Evolutionary conservation across 2,329 filamentous ascomycete genomes (phyloP).

Genomic region (Mycosphaerella sp.): DNA sequence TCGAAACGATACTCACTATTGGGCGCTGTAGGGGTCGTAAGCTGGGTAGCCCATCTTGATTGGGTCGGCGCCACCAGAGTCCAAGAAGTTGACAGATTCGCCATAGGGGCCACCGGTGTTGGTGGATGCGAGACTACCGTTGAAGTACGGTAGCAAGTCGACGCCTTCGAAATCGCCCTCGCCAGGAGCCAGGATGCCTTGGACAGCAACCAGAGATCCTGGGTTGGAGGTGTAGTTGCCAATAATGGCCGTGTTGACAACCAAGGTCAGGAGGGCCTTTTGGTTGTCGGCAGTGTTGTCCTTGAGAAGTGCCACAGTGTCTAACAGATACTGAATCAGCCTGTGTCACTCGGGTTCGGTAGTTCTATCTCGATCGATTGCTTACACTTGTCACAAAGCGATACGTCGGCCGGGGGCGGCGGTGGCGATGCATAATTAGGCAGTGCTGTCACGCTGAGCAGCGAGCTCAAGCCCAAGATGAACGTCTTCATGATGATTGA

Average conservation of each 20-base stretch:
- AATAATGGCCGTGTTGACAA: conserved; percentile 59
- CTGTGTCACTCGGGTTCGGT: not conserved
- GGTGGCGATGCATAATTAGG: not conserved
- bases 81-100: conserved; percentile 54
- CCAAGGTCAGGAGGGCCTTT: conserved; percentile 48
- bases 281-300: conserved; percentile 57
- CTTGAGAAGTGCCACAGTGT: conserved; percentile 53
- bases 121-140: conserved; percentile 48
- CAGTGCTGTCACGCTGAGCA: not conserved
- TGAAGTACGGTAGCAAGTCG: conserved; percentile 55
- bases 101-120: conserved; percentile 46
- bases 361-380: not conserved
- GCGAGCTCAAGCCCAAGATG: not conserved
- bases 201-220: conserved; percentile 34
- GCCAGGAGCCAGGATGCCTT: conserved; percentile 50
- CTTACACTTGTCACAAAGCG: conserved; percentile 9
- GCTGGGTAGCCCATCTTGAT: conserved; percentile 52
- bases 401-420: not conserved
- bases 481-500: not conserved
- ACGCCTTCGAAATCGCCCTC: conserved; percentile 48
- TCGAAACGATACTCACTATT: conserved; percentile 44
- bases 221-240: conserved; percentile 35
- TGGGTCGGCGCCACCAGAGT: conserved; percentile 53
- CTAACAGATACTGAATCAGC: not conserved
- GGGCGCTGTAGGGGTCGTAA: conserved; percentile 46